Conservation (phyloP, 352 stramenopile species). For the Phytophthora sp. region DNA sequence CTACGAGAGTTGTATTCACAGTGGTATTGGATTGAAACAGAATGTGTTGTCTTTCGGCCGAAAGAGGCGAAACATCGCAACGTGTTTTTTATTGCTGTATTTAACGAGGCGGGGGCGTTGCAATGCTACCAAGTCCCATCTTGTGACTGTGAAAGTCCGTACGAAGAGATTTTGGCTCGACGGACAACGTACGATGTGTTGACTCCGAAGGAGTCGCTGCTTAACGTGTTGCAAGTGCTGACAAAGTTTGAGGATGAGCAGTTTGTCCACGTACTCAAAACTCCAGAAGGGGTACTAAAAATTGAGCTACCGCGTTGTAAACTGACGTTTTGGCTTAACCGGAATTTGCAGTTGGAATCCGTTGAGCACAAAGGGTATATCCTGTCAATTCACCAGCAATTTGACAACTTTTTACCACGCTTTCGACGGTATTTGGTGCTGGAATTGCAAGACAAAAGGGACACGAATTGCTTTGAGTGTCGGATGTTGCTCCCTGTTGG, state of each 20-base stretch:
- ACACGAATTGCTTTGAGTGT: constrained; percentile 22
- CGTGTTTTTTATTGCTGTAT: constrained; percentile 29
- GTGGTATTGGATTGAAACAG: constrained; percentile 53
- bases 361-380: constrained; percentile 50
- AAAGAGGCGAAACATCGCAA: constrained; percentile 15
- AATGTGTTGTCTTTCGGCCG: constrained; percentile 45
- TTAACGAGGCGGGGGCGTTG: constrained; percentile 10
- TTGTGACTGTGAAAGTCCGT: constrained; percentile 20
- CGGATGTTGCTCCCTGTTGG: constrained; percentile 49
- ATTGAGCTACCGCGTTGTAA: constrained; percentile 56
- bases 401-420: constrained; percentile 46
- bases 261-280: constrained; percentile 45
- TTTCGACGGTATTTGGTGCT: constrained; percentile 54
- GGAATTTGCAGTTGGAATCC: constrained; percentile 33
- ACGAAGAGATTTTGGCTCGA: constrained; percentile 23
- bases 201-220: constrained; percentile 8
- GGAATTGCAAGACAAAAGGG: constrained; percentile 12
- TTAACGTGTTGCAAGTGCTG: constrained; percentile 21
- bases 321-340: constrained; percentile 46
- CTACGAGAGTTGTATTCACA: constrained; percentile 44
- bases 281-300: constrained; percentile 23
- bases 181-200: constrained; percentile 40
- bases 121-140: constrained; percentile 44
- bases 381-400: constrained; percentile 44
- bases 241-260: constrained; percentile 51